Evolutionary conservation across 345 rosid species (phyloP).

Genomic region (Euphorbia peplus): DNA sequence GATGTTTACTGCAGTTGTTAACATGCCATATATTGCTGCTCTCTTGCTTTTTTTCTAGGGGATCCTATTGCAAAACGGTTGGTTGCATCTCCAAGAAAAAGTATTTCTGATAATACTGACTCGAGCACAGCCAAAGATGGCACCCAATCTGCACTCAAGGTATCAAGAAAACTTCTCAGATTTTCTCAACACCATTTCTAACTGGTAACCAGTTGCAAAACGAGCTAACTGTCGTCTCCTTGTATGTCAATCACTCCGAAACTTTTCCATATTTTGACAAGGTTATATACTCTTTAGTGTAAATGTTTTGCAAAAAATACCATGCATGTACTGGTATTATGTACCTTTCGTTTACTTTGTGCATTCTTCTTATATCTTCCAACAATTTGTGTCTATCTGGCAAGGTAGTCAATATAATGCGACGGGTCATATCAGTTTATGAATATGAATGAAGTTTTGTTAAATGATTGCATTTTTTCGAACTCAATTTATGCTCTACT

Average conservation of each 20-base stretch:
- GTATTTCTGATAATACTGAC: conserved; percentile 39
- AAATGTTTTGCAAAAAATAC: background rate
- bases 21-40: background rate
- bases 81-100: conserved; percentile 38
- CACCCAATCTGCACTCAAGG: conserved; percentile 42
- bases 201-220: conserved; percentile 7
- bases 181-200: conserved; percentile 6
- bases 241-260: background rate
- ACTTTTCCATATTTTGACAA: background rate
- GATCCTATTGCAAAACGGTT: conserved; percentile 71
- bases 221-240: background rate
- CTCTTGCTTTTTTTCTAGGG: conserved; percentile 36
- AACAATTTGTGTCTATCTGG: background rate
- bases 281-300: background rate
- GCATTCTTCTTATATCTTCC: background rate
- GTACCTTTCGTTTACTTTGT: background rate
- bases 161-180: conserved; percentile 17
- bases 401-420: background rate
- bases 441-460: background rate
- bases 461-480: background rate
- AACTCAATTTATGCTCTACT: background rate
- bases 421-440: background rate
- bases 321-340: background rate
- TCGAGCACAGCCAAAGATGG: conserved; percentile 29
- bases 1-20: background rate